These are phyloP conservation scores for Bipolaris zeicola DNA, from an alignment of 2,329 filamentous ascomycete genomes.

Conservation along the genomic window DNA sequence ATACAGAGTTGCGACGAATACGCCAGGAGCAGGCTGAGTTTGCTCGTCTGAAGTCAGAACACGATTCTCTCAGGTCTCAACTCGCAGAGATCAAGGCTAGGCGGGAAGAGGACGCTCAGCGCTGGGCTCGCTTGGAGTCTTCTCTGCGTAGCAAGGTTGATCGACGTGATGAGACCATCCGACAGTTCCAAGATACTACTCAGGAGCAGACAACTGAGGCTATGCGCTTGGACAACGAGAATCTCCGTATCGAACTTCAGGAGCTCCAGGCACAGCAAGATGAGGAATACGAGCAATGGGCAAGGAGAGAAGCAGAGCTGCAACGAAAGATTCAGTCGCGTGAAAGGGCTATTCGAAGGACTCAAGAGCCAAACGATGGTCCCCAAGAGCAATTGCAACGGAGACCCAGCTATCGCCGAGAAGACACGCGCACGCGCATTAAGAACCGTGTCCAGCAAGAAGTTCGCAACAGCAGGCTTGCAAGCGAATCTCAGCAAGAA, in stretches of 20 bases:
- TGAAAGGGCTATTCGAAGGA: slow-evolving; percentile 33
- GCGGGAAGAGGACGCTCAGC: slow-evolving; percentile 59
- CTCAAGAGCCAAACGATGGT: slow-evolving; percentile 35
- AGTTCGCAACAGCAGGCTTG: slow-evolving; percentile 39
- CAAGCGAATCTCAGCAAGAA: slow-evolving; percentile 27
- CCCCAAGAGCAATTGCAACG: slow-evolving; percentile 29
- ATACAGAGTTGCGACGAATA: slow-evolving; percentile 43
- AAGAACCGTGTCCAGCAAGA: slow-evolving; percentile 43
- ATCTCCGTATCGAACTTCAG: slow-evolving; percentile 47
- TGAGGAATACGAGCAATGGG: slow-evolving; percentile 42
- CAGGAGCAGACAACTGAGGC: slow-evolving; percentile 47
- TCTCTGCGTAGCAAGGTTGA: slow-evolving; percentile 42
- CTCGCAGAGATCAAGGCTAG: slow-evolving; percentile 76
- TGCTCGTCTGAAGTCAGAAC: slow-evolving; percentile 70
- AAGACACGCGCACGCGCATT: slow-evolving; percentile 42
- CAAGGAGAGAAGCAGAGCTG: slow-evolving; percentile 39
- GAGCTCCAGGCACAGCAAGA: slow-evolving; percentile 44
- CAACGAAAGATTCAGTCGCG: slow-evolving; percentile 43
- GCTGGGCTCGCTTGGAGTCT: slow-evolving; percentile 41
- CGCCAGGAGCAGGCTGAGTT: slow-evolving; percentile 46
- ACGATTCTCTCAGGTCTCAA: slow-evolving; percentile 72
- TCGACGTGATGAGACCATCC: slow-evolving; percentile 48
- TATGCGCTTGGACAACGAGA: slow-evolving; percentile 49
- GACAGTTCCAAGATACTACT: slow-evolving; percentile 44
- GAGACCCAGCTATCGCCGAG: slow-evolving; percentile 38